These are phyloP conservation scores for Pseudopithomyces maydicus DNA, from an alignment of 2,329 filamentous ascomycete genomes.

Conservation along the genomic window DNA sequence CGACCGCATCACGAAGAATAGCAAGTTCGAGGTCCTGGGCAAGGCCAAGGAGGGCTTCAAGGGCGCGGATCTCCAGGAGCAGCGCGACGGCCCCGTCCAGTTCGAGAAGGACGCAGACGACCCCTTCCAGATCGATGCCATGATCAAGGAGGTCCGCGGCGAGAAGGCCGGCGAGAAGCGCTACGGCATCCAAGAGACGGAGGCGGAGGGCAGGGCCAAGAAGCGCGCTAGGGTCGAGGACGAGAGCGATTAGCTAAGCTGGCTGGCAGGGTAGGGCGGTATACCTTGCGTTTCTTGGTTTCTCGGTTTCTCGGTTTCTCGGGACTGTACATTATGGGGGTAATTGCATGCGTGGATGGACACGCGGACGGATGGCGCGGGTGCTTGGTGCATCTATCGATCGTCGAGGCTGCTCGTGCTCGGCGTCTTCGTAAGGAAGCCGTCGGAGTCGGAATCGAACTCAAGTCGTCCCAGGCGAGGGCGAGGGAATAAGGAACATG, in stretches of 20 bases:
- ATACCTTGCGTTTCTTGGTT: no score
- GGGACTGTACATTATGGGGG: no score
- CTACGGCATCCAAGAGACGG: slow-evolving; percentile 73
- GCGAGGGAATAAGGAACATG: no score
- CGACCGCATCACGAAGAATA: slow-evolving; percentile 84
- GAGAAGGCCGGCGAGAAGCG: slow-evolving; percentile 69
- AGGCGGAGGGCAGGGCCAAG: slow-evolving; percentile 56
- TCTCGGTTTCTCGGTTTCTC: no score
- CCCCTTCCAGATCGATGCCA: slow-evolving; percentile 93
- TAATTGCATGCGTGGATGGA: no score
- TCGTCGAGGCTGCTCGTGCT: no score
- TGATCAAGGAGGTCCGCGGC: slow-evolving; percentile 79
- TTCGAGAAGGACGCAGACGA: slow-evolving; percentile 90
- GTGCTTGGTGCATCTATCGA: no score
- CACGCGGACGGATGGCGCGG: no score
- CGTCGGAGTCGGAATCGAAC: no score
- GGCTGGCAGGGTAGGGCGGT: no score
- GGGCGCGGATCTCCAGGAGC: slow-evolving; percentile 81
- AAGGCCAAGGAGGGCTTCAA: slow-evolving; percentile 85
- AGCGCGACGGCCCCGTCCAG: slow-evolving; percentile 88
- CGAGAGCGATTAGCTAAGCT: slow-evolving; percentile 55
- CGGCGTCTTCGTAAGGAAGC: no score
- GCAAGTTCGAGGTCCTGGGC: slow-evolving; percentile 86
- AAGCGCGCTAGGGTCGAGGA: slow-evolving; percentile 83
- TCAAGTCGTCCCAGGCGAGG: no score